Evolutionary conservation across 163 green algal genomes (phyloP), one percentile per base, ranked within the genome.

Genomic region (Scenedesmus sp.): DNA sequence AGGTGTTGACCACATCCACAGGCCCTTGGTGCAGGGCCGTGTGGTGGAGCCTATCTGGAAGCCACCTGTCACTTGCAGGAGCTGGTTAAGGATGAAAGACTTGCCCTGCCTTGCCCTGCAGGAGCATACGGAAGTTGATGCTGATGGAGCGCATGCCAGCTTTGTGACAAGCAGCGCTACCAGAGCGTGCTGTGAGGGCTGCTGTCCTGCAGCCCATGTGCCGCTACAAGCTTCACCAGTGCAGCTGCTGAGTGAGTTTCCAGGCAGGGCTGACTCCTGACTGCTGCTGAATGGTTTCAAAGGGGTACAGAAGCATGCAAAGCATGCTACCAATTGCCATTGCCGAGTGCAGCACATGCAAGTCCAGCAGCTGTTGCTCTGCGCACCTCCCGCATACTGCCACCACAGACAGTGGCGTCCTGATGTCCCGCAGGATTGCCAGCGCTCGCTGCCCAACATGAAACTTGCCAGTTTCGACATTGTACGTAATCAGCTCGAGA

Each of bases 1-100:
- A 3, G 97, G 97, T 0, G 94, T 84, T 5, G 94, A 97, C 97
- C 97, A 99, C 94, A 99, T 97, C 97, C 97, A 99, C 74, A 99
- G 92, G 18, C 97, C 97, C 88, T 98, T 98, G 9, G 97, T 99
- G 94, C 96, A 98, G 54, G 97, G 96, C 13, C 95, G 89, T 59
- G 96, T 94, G 0, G 95, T 97, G 82, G 93, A 92, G 4, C 91
- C 95, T 56, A 97, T 92, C 2, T 86, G 91, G 88, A 97, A 97
- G 73, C 96, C 92, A 6, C 67, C 83, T 55, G 90, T 93, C 12
- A 87, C 84, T 77, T 89, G 56, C 70, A 93, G 90, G 23, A 93
- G 84, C 90, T 93, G 90, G 84, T 93, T 93, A 0, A 93, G 90
- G 26, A 93, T 93, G 90, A 93, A 93, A 20, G 56, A 84, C 70